Evolutionary conservation across 23 red algal genomes (phyloP), one percentile per base, ranked within the genome.

Genomic region (Cyanidium caldarium): DNA sequence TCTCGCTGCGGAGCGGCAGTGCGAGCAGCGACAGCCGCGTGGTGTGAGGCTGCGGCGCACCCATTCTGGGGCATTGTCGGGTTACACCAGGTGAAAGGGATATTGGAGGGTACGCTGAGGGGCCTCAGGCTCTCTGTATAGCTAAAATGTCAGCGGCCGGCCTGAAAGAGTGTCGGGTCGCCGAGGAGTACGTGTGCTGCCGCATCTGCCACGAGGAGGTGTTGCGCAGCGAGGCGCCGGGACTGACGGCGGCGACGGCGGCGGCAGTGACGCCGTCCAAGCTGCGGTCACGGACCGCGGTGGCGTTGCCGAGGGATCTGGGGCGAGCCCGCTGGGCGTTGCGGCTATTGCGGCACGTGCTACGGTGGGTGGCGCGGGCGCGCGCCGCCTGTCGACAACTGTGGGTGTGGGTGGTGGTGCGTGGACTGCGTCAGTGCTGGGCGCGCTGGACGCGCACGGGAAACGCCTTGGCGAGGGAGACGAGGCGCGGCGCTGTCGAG

Each of bases 131-230:
- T 17, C n/a, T n/a, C n/a, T n/a, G n/a, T n/a, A n/a, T n/a, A n/a
- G n/a, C n/a, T n/a, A n/a, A n/a, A n/a, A n/a, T n/a, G n/a, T n/a
- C n/a, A n/a, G n/a, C n/a, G n/a, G n/a, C n/a, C n/a, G n/a, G n/a
- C n/a, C n/a, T n/a, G n/a, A n/a, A n/a, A 17, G 40, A 44, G 40
- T 44, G 10, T 44, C 19, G 19, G 51, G 51, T 5, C 10, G 51
- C n/a, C n/a, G 23, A 10, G 5, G 51, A 21, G 51, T 14, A 25
- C 51, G 51, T 25, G 31, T 61, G 19, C 51, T 61, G 51, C 31
- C 51, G 51, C 23, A 61, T 61, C 51, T 61, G 51, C 21, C 51
- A 61, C 21, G 51, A 61, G 23, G 51, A 61, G 51, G n/a, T 28
- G 23, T 5, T 28, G n/a, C n/a, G n/a, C n/a, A n/a, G n/a, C n/a